A percentile compares a stretch with the other conserved stretches of the same genome.
These are phyloP conservation scores for Colletotrichum tropicicola DNA, from an alignment of 2,329 filamentous ascomycete genomes.

Conservation along the genomic window DNA sequence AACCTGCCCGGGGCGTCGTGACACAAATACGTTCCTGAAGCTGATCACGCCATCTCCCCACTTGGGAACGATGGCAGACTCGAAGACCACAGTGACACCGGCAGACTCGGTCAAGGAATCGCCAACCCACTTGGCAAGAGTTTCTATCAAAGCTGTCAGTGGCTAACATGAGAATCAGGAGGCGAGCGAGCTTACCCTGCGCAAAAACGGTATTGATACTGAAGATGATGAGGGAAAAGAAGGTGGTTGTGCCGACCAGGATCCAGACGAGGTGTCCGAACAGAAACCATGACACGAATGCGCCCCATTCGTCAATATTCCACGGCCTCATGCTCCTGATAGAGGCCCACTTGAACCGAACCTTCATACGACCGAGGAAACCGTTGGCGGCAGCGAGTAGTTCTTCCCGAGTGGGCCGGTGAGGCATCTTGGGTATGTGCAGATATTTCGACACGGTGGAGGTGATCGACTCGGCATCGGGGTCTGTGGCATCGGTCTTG, in stretches of 20 bases:
- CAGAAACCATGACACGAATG: slow-evolving; percentile 93
- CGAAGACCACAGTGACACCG: slow-evolving; percentile 93
- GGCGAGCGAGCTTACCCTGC: slow-evolving; percentile 68
- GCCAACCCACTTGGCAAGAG: slow-evolving; percentile 89
- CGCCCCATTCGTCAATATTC: slow-evolving; percentile 95
- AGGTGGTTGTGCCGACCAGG: slow-evolving; percentile 95
- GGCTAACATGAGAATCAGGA: background rate
- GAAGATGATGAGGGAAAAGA: slow-evolving; percentile 91
- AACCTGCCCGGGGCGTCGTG: slow-evolving; percentile 84
- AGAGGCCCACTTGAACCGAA: slow-evolving; percentile 97
- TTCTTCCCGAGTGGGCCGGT: slow-evolving; percentile 93
- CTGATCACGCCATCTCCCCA: slow-evolving; percentile 97
- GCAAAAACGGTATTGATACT: slow-evolving; percentile 96
- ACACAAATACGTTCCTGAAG: slow-evolving; percentile 96
- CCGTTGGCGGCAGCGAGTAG: slow-evolving; percentile 89
- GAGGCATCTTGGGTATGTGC: slow-evolving; percentile 74
- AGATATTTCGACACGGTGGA: slow-evolving; percentile 67
- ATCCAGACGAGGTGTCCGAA: slow-evolving; percentile 95
- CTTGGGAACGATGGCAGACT: slow-evolving; percentile 95
- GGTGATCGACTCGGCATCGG: slow-evolving; percentile 53
- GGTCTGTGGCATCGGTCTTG: slow-evolving; percentile 32
- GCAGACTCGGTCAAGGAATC: slow-evolving; percentile 96
- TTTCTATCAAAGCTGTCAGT: slow-evolving; percentile 66
- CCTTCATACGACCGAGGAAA: slow-evolving; percentile 89
- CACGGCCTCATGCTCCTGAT: slow-evolving; percentile 94